These are phyloP conservation scores for Mortierella sp. DNA, from an alignment of 371 early-diverging fungal species.

Conservation along the genomic window DNA sequence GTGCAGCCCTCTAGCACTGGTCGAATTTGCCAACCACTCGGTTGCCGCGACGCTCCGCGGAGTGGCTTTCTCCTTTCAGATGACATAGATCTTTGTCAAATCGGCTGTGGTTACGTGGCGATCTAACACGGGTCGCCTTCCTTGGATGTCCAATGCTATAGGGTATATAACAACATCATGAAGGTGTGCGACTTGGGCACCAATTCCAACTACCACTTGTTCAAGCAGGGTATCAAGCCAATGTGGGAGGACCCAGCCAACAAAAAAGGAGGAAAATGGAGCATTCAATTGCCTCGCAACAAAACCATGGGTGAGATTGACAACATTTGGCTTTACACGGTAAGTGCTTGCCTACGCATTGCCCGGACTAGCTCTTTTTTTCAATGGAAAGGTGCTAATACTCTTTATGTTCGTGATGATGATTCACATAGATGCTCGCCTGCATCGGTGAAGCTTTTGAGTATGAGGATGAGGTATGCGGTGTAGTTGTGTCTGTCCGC, in stretches of 20 bases:
- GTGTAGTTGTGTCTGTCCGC: conserved; percentile 90
- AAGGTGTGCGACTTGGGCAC: conserved; percentile 81
- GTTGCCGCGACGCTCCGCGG: no score
- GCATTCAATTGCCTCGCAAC: conserved; percentile 80
- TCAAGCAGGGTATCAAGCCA: conserved; percentile 97
- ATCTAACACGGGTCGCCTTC: background rate
- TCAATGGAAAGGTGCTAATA: background rate
- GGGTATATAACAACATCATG: conserved; percentile 89
- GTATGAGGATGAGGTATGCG: conserved; percentile 87
- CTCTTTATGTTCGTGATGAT: background rate
- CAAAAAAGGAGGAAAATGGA: conserved; percentile 96
- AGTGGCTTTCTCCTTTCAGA: background rate
- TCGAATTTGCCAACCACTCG: no score
- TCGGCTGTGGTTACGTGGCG: no score
- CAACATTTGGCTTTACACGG: conserved; percentile 87
- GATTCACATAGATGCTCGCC: conserved; percentile 74
- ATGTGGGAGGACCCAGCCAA: conserved; percentile 99
- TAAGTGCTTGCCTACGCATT: conserved; percentile 51
- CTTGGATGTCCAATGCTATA: conserved; percentile 39
- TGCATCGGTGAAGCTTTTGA: conserved; percentile 92
- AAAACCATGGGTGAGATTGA: conserved; percentile 82
- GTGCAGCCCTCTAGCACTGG: no score
- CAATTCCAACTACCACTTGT: conserved; percentile 95
- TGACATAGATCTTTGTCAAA: no score
- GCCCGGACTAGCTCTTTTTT: background rate